phyloP scores from a whole-genome alignment of 1,284 basidiomycete species.

The Ganoderma multipileum region DNA sequence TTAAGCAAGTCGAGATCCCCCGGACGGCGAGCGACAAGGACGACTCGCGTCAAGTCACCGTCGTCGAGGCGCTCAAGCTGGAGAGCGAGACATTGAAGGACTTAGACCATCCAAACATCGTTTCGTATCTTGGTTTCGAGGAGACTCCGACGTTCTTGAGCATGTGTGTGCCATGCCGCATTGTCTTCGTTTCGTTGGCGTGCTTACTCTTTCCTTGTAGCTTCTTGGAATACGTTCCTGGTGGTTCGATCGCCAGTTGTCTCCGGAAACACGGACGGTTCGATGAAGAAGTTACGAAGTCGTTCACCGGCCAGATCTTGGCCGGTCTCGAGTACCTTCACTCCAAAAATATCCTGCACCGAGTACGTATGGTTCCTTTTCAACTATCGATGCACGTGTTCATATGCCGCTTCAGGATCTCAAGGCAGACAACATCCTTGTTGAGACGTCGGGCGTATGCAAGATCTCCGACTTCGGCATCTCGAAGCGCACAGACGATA shows the following conservation, averaged over 20 bases:
- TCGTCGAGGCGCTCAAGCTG: slow-evolving; percentile 91
- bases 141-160: slow-evolving; percentile 90
- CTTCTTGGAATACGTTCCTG: slow-evolving; percentile 98
- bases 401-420: slow-evolving; percentile 68
- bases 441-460: slow-evolving; percentile 92
- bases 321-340: slow-evolving; percentile 95
- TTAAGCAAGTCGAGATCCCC: slow-evolving; percentile 98
- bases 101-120: slow-evolving; percentile 96
- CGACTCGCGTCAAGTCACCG: slow-evolving; percentile 84
- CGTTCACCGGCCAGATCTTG: slow-evolving; percentile 93
- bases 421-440: slow-evolving; percentile 98
- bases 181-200: neutral
- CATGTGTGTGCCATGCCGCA: slow-evolving; percentile 68
- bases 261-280: slow-evolving; percentile 94
- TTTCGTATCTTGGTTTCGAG: slow-evolving; percentile 98
- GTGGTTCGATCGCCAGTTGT: slow-evolving; percentile 94
- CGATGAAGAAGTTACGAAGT: slow-evolving; percentile 91
- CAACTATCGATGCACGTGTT: neutral
- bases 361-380: slow-evolving; percentile 53
- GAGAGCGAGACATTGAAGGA: slow-evolving; percentile 97
- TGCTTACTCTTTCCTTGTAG: slow-evolving; percentile 46
- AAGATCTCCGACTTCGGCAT: slow-evolving; percentile 99
- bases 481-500: slow-evolving; percentile 88
- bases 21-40: slow-evolving; percentile 89
- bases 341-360: slow-evolving; percentile 89